phyloP scores from a whole-genome alignment of 164 flowering plant species.

The Euptelea pleiosperma region DNA sequence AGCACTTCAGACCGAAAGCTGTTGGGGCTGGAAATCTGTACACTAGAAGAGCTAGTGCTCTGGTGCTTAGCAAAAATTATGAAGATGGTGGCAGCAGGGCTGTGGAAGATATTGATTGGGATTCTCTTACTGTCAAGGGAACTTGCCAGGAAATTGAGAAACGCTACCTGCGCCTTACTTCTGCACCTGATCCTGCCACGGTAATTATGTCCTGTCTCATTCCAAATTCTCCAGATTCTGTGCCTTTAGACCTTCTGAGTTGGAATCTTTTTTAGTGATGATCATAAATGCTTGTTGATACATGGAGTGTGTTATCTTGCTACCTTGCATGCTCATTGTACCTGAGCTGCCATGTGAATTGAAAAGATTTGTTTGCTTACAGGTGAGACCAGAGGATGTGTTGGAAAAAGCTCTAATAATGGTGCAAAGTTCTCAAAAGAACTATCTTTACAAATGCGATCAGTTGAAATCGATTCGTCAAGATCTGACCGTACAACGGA shows the following conservation, averaged over 20 bases:
- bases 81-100: slow-evolving; percentile 68
- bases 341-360: neutral
- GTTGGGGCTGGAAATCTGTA: slow-evolving; percentile 51
- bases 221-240: slow-evolving; percentile 5
- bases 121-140: slow-evolving; percentile 90
- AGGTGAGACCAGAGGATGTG: slow-evolving; percentile 97
- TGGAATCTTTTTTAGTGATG: neutral
- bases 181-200: slow-evolving; percentile 96
- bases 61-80: slow-evolving; percentile 54
- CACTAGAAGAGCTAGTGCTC: slow-evolving; percentile 58
- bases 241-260: neutral
- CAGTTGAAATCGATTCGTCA: slow-evolving; percentile 97
- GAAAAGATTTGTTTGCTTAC: slow-evolving; percentile 16
- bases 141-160: slow-evolving; percentile 98
- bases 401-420: slow-evolving; percentile 72
- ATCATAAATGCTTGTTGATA: too few species aligned
- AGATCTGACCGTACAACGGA: slow-evolving; percentile 90
- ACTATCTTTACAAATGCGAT: slow-evolving; percentile 93
- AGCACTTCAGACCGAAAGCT: slow-evolving; percentile 41
- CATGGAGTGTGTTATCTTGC: too few species aligned
- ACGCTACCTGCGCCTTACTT: slow-evolving; percentile 94
- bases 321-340: too few species aligned
- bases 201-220: slow-evolving; percentile 35
- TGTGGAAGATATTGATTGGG: slow-evolving; percentile 99
- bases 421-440: slow-evolving; percentile 86